Conservation (phyloP, 2,329 filamentous ascomycete genomes). For the Diaporthe sp. region DNA sequence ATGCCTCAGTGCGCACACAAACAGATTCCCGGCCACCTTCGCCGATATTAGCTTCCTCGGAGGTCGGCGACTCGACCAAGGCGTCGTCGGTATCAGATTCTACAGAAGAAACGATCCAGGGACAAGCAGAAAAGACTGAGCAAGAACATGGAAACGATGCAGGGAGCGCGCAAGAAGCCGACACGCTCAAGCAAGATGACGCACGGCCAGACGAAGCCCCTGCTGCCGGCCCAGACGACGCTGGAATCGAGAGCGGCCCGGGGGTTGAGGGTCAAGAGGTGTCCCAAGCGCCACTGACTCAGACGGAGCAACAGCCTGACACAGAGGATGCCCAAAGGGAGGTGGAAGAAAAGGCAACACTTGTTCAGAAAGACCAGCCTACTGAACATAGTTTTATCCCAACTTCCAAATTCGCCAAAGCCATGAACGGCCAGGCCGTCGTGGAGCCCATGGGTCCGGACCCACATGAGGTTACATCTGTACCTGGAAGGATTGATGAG, state of each 20-base stretch:
- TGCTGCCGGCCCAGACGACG: constrained; percentile 11
- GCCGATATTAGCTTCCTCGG: constrained; percentile 65
- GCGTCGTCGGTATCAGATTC: constrained; percentile 75
- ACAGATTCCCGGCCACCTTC: constrained; percentile 71
- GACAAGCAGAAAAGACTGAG: constrained; percentile 49
- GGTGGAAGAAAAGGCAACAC: constrained; percentile 17
- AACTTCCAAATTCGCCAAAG: constrained; percentile 45
- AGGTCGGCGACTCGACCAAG: constrained; percentile 70
- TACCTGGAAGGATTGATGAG: constrained; percentile 40
- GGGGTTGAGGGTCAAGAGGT: constrained; percentile 32
- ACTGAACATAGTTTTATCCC: constrained; percentile 40
- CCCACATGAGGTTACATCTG: constrained; percentile 40
- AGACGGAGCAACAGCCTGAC: constrained; percentile 27
- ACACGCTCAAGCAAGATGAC: constrained; percentile 34
- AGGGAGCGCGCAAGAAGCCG: constrained; percentile 31
- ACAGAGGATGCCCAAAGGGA: constrained; percentile 20
- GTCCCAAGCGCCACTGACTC: constrained; percentile 33
- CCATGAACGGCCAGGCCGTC: constrained; percentile 38
- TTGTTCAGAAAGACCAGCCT: constrained; percentile 25
- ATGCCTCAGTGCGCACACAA: constrained; percentile 60
- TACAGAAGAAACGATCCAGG: constrained; percentile 69
- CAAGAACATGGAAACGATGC: constrained; percentile 25
- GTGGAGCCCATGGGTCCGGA: constrained; percentile 38
- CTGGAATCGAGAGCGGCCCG: constrained; percentile 12
- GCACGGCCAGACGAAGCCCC: constrained; percentile 20